Base-by-base conservation (phyloP, 176 grass and related monocot species). In the Panicum miliaceum region DNA sequence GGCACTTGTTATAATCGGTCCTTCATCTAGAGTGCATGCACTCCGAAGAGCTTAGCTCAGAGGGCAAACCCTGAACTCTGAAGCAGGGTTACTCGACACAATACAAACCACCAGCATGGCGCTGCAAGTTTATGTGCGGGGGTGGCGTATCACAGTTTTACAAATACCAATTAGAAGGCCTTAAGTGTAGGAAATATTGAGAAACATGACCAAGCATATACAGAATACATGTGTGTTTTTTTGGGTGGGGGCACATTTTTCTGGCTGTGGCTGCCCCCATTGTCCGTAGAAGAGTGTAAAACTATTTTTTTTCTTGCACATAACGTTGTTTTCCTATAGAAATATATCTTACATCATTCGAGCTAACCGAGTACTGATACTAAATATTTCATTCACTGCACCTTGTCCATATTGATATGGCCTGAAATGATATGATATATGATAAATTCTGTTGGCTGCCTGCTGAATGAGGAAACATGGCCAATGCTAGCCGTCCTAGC, bases 111-210 rank as follows among this genome's bases (percentile, higher is more conserved):
- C 47, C 58, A 11, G 36, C 18, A 13, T 4, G 45, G 42, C 48
- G 54, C 20, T 77, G 13, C 48, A 18, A 58, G 58, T 25, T 35
- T 52, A 20, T n/a, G 48, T 69, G 50, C 29, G 38, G 4, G 4
- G 65, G 51, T 58, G 48, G 65, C n/a, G 47, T 68, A 60, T 35
- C 63, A 47, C 52, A 58, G 18, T 6, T 42, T 54, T 81, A 79
- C 57, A 47, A 2, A 19, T 5, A 10, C 34, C 19, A 62, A 59
- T 22, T 7, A 46, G 19, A 11, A 36, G 78, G 35, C 26, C 22
- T 70, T 52, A 56, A 54, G 38, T 66, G 67, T 41, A 64, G 2
- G n/a, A 81, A 82, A 78, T 73, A 32, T 73, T 83, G 7, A 57
- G 65, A 43, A 57, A 70, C 37, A 20, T 14, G 36, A 53, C 48